Percentiles rank a stretch among this genome's conserved stretches.
Conservation (phyloP, 106 monocot genomes). For the Amphibolis antarctica region DNA sequence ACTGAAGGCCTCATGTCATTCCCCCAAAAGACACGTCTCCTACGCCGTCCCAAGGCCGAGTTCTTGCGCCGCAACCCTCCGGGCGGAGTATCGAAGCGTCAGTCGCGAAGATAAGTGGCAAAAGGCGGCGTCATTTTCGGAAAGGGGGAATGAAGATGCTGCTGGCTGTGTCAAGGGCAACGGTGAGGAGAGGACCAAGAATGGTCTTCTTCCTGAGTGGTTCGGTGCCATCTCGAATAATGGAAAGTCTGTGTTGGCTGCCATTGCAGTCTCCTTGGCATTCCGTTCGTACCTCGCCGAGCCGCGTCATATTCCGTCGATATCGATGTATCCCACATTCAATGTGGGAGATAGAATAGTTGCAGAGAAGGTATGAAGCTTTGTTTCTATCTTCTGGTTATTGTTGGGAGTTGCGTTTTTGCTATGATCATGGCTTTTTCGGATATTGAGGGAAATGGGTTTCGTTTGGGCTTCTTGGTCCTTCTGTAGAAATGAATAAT, state of each 20-base stretch:
- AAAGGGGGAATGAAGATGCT: constrained; percentile 10
- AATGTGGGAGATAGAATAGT: constrained; percentile 87
- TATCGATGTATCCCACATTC: constrained; percentile 97
- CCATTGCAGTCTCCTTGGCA: constrained; percentile 61
- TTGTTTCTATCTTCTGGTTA: not conserved
- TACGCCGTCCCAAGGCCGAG: not conserved
- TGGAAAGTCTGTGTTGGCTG: constrained; percentile 65
- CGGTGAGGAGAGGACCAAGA: constrained; percentile 32
- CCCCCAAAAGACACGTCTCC: not conserved
- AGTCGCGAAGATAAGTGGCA: constrained; percentile 5
- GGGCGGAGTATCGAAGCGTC: not conserved
- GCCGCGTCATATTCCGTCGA: constrained; percentile 84
- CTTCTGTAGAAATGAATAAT: no score
- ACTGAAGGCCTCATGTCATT: constrained; percentile 1
- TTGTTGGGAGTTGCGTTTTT: not conserved
- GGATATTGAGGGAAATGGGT: not conserved
- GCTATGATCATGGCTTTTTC: not conserved
- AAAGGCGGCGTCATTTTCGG: constrained; percentile 14
- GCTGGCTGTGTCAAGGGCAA: constrained; percentile 26
- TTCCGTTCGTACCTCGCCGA: constrained; percentile 84
- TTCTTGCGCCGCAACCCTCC: not conserved
- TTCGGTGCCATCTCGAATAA: constrained; percentile 45
- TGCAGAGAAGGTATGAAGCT: constrained; percentile 65
- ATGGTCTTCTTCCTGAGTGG: constrained; percentile 75
- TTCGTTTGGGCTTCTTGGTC: no score